Conservation (phyloP, 352 stramenopile species). For the Phytophthora aleatoria region DNA sequence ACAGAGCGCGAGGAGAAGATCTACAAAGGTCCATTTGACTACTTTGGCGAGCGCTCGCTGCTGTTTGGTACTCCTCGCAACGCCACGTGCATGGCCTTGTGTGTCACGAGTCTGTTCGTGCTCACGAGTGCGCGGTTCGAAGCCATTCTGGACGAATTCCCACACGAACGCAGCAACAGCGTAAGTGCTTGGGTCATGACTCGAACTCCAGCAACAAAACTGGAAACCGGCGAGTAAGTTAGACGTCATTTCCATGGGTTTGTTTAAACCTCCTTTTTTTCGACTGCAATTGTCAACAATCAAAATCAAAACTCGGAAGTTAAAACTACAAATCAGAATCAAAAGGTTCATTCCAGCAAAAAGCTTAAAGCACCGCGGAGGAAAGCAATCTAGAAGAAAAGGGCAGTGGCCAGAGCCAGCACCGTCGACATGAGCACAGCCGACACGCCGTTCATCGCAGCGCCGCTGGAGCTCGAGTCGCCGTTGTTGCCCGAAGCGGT, state of each 20-base stretch:
- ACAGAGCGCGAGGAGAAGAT: constrained; percentile 61
- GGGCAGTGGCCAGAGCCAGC: constrained; percentile 32
- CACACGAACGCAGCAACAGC: constrained; percentile 57
- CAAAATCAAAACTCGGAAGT: constrained; percentile 1
- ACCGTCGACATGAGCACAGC: constrained; percentile 32
- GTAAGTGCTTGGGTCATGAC: constrained; percentile 73
- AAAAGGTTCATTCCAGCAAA: constrained; percentile 27
- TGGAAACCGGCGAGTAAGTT: not conserved
- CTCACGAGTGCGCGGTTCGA: constrained; percentile 70
- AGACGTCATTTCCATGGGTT: no score
- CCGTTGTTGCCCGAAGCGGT: constrained; percentile 23
- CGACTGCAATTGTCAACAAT: no score
- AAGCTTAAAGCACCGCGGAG: not conserved
- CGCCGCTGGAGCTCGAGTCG: constrained; percentile 23
- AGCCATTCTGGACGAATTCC: constrained; percentile 70
- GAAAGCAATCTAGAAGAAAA: constrained; percentile 38
- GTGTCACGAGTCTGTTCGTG: constrained; percentile 75
- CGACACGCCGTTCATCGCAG: constrained; percentile 31
- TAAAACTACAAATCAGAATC: constrained; percentile 32
- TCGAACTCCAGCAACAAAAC: constrained; percentile 17
- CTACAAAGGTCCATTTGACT: constrained; percentile 77
- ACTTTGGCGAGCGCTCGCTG: constrained; percentile 76
- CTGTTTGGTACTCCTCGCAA: constrained; percentile 73
- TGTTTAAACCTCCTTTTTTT: no score
- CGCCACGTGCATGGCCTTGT: constrained; percentile 68